These are phyloP conservation scores for Meyerozyma smithsonii DNA, from an alignment of 1,139 yeast genomes.

Conservation along the genomic window DNA sequence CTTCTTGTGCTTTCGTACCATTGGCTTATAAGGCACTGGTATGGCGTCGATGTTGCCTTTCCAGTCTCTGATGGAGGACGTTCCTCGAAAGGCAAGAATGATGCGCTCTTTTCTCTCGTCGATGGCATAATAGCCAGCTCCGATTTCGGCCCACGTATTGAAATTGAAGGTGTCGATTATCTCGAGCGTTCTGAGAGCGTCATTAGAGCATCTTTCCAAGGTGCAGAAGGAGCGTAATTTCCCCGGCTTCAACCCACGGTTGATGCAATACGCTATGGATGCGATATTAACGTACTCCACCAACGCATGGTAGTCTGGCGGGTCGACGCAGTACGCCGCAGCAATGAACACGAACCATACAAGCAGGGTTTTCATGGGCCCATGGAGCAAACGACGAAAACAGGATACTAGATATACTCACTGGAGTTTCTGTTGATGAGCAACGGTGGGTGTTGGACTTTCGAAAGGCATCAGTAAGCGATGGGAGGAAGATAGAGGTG, in stretches of 20 bases:
- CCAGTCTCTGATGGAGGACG: slow-evolving; percentile 55
- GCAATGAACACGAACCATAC: not conserved
- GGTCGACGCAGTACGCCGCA: not conserved
- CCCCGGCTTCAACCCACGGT: slow-evolving; percentile 26
- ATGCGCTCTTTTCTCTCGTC: slow-evolving; percentile 34
- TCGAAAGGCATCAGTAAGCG: too few relatives aligned
- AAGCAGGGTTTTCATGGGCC: too few relatives aligned
- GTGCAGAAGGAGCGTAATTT: slow-evolving; percentile 7
- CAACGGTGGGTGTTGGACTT: too few relatives aligned
- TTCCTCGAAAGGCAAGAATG: slow-evolving; percentile 50
- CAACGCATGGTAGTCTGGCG: slow-evolving; percentile 25
- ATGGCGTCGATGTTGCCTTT: slow-evolving; percentile 43
- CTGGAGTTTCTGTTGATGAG: too few relatives aligned
- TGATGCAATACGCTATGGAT: slow-evolving; percentile 36
- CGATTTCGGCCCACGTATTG: slow-evolving; percentile 41
- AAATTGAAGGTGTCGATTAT: slow-evolving; percentile 33
- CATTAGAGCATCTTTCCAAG: slow-evolving; percentile 7
- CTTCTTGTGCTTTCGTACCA: slow-evolving; percentile 10
- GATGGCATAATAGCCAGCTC: slow-evolving; percentile 48
- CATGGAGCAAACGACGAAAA: too few relatives aligned
- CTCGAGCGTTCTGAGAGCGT: slow-evolving; percentile 19
- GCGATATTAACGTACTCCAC: slow-evolving; percentile 32
- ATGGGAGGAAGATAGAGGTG: too few relatives aligned
- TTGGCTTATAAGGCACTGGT: slow-evolving; percentile 38
- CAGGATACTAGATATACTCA: too few relatives aligned